Evolutionary conservation across 371 early-diverging fungal genomes (phyloP).

Genomic region (Mortierella sp.): DNA sequence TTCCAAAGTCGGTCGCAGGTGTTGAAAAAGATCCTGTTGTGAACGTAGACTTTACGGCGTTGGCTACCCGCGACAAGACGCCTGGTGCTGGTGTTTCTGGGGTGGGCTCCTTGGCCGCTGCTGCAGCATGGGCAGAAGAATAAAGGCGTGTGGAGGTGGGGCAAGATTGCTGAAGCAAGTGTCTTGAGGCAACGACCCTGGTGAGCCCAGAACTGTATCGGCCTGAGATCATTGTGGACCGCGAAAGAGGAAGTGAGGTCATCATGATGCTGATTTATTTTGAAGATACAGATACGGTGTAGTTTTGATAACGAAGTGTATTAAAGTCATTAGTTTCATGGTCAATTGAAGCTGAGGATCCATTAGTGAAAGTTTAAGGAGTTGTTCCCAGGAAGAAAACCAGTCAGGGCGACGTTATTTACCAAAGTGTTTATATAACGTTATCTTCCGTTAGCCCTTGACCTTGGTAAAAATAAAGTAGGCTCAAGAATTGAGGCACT

Average conservation of each 20-base stretch:
- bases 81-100: constrained; percentile 21
- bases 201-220: constrained; percentile 19
- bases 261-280: constrained; percentile 11
- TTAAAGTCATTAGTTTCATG: background rate
- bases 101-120: constrained; percentile 6
- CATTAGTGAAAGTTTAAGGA: too few relatives aligned
- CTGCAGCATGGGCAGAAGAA: constrained; percentile 25
- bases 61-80: constrained; percentile 43
- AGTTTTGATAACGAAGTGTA: background rate
- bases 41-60: constrained; percentile 54
- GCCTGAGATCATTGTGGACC: constrained; percentile 10
- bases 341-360: background rate
- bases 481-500: background rate
- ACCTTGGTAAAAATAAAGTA: background rate
- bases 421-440: background rate
- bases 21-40: constrained; percentile 54
- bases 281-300: background rate
- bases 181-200: constrained; percentile 5
- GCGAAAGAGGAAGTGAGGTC: constrained; percentile 25
- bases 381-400: too few relatives aligned
- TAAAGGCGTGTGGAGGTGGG: constrained; percentile 24
- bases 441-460: background rate
- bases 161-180: constrained; percentile 7
- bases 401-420: background rate
- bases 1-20: constrained; percentile 44